phyloP scores from a whole-genome alignment of 257 asterid species.

The Solanum verrucosum region DNA sequence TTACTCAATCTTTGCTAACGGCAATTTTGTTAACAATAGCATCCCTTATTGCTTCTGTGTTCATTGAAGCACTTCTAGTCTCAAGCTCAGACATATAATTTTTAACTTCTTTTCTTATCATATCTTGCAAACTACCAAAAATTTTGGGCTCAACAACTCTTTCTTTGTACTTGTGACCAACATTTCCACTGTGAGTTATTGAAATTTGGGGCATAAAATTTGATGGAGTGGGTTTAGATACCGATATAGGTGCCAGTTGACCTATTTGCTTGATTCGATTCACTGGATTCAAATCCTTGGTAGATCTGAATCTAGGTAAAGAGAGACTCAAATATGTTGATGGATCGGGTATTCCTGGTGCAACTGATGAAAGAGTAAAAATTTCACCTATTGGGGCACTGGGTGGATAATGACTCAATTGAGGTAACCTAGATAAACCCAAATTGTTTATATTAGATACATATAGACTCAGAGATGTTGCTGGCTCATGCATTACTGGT shows the following conservation, averaged over 20 bases:
- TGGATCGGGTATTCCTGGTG: background rate
- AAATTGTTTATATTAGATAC: too few relatives aligned
- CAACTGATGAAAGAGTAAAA: background rate
- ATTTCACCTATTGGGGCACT: background rate
- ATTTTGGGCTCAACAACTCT: background rate
- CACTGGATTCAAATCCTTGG: background rate
- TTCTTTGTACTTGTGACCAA: background rate
- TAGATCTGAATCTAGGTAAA: background rate
- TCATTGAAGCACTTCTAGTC: background rate
- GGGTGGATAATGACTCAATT: background rate
- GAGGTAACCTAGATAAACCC: background rate
- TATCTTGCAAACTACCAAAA: background rate
- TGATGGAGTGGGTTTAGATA: background rate
- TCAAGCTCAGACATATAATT: background rate
- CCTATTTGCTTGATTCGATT: background rate
- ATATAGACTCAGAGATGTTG: background rate
- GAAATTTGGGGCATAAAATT: background rate
- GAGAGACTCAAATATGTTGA: background rate
- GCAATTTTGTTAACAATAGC: background rate
- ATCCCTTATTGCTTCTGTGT: background rate
- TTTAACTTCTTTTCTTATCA: background rate
- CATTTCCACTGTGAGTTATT: background rate
- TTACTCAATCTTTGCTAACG: background rate
- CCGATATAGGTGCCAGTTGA: background rate
- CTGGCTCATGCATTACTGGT: background rate